phyloP scores from a whole-genome alignment of 148 eudicot genomes.

The Persicaria maculosa region DNA sequence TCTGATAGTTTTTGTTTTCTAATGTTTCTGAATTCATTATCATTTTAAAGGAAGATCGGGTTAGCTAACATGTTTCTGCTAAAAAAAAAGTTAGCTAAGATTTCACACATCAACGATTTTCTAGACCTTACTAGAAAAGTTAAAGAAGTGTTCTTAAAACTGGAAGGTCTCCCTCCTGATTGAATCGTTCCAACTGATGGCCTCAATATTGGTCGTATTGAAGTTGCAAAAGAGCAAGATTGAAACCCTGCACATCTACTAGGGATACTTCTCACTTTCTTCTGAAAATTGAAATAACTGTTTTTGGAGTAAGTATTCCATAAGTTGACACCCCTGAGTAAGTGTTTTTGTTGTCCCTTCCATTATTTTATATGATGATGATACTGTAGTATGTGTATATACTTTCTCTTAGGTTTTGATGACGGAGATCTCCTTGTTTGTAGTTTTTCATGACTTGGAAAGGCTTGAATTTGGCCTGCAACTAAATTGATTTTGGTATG shows the following conservation, averaged over 20 bases:
- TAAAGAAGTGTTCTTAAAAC: conserved; percentile 75
- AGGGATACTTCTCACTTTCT: too few species aligned
- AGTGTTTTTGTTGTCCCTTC: neutral
- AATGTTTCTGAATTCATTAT: neutral
- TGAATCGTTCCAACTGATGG: conserved; percentile 98
- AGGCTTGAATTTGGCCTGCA: too few species aligned
- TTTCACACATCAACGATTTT: neutral
- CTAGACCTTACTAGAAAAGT: conserved; percentile 84
- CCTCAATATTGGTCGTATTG: conserved; percentile 93
- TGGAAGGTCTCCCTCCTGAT: conserved; percentile 92
- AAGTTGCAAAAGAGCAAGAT: conserved; percentile 85
- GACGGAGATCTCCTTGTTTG: neutral
- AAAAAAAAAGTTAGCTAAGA: conserved; percentile 3
- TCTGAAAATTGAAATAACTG: too few species aligned
- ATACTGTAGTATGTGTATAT: neutral
- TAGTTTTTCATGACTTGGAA: too few species aligned
- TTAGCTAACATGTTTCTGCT: too few species aligned
- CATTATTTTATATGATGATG: neutral
- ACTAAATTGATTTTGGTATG: too few species aligned
- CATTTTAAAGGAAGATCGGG: neutral
- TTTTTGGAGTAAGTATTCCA: too few species aligned
- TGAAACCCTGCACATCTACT: too few species aligned
- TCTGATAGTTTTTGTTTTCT: neutral
- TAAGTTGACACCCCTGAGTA: too few species aligned
- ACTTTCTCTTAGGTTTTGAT: neutral